Conservation (phyloP, 208 protist species). For the Willaertia magna region DNA sequence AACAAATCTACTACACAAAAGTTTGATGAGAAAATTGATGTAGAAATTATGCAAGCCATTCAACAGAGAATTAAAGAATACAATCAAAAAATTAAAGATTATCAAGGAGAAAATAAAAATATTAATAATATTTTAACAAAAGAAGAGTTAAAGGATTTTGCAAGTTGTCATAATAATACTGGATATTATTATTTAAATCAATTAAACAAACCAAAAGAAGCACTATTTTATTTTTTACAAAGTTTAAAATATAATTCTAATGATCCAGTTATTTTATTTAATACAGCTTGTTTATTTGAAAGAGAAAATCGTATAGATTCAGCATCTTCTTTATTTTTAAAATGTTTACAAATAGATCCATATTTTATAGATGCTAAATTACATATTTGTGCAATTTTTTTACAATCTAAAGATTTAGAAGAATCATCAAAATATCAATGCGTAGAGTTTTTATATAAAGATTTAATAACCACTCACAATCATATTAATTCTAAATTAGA, state of each 20-base stretch:
- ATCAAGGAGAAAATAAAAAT: not conserved
- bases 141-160: not conserved
- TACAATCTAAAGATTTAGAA: not conserved
- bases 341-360: not conserved
- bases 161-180: not conserved
- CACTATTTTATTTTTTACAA: not conserved
- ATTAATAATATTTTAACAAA: not conserved
- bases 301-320: not conserved
- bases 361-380: not conserved
- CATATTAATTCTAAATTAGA: not conserved
- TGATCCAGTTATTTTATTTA: not conserved
- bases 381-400: not conserved
- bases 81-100: not conserved
- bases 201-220: not conserved
- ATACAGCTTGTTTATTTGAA: not conserved
- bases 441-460: not conserved
- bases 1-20: not conserved
- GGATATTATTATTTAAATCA: not conserved
- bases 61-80: not conserved
- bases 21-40: not conserved
- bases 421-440: not conserved
- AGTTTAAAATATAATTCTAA: not conserved
- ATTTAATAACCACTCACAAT: not conserved
- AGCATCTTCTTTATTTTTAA: not conserved
- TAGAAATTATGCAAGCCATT: not conserved